A percentile compares a stretch with the other conserved stretches of the same genome.
Conservation (phyloP, 441 rosid genomes). For the Melastoma candidum region DNA sequence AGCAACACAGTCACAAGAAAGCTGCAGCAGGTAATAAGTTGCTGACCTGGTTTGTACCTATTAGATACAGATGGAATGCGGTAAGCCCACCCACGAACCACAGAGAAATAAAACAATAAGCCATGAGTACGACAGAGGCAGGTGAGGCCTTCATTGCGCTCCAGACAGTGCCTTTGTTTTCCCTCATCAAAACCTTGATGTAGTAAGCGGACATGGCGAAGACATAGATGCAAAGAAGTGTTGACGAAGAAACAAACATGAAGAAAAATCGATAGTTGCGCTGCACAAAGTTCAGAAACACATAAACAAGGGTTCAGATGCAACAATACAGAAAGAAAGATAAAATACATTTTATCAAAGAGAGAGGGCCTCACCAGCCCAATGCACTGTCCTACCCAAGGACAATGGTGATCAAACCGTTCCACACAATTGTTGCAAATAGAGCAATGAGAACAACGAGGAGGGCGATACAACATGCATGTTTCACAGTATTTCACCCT, state of each 20-base stretch:
- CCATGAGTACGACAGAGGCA: conserved; percentile 70
- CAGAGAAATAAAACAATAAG: conserved; percentile 66
- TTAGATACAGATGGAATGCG: conserved; percentile 87
- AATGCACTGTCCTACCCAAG: conserved; percentile 96
- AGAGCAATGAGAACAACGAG: conserved; percentile 81
- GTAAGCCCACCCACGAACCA: conserved; percentile 99
- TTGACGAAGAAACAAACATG: conserved; percentile 82
- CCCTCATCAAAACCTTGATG: conserved; percentile 76
- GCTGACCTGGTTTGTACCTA: conserved; percentile 82
- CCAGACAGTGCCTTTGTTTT: conserved; percentile 61
- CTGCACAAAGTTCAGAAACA: conserved; percentile 31
- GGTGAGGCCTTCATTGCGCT: conserved; percentile 89
- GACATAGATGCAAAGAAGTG: conserved; percentile 85
- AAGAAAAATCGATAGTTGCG: conserved; percentile 96
- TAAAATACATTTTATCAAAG: neutral
- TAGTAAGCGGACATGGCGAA: conserved; percentile 75
- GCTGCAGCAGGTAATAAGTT: neutral
- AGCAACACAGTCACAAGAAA: neutral
- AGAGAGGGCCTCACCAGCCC: conserved; percentile 49
- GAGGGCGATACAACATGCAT: conserved; percentile 92
- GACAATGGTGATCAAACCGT: conserved; percentile 93
- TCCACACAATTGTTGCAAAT: conserved; percentile 68
- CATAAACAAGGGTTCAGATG: neutral
- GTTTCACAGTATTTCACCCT: conserved; percentile 84
- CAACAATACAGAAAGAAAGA: neutral